phyloP scores from a whole-genome alignment of 352 stramenopile species.

The Phytophthora sojae region DNA sequence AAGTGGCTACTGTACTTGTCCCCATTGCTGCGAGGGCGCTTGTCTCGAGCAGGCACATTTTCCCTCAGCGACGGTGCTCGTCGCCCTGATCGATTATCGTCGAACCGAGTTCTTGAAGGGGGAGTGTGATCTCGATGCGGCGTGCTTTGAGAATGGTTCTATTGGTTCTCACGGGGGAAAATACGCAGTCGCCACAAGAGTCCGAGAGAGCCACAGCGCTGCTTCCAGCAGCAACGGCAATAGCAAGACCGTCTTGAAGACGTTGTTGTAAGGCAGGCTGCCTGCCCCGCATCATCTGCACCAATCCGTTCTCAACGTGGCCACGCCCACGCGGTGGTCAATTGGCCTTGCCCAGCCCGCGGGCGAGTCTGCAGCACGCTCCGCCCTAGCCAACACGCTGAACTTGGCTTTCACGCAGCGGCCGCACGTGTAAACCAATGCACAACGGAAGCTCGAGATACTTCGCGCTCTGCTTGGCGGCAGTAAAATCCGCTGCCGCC shows the following conservation, averaged over 20 bases:
- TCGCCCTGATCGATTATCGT: neutral
- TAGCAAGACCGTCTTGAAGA: neutral
- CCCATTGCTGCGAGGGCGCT: neutral
- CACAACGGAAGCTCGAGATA: conserved; percentile 1
- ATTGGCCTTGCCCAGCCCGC: neutral
- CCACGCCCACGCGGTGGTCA: conserved; percentile 6
- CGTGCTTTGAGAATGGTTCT: no score
- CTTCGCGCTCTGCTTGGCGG: conserved; percentile 9
- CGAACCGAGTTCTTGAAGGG: neutral
- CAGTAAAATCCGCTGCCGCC: conserved; percentile 10
- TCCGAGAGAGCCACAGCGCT: neutral
- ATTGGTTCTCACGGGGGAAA: no score
- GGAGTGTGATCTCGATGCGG: neutral
- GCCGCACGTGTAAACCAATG: neutral
- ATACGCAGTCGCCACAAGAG: no score
- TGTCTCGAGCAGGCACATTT: neutral
- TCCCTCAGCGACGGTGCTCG: neutral
- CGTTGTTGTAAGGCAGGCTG: neutral
- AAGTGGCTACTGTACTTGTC: neutral
- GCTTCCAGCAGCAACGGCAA: neutral
- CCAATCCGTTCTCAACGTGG: conserved; percentile 4
- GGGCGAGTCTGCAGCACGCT: conserved; percentile 5
- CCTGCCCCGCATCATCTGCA: conserved; percentile 13
- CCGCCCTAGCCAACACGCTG: conserved; percentile 4
- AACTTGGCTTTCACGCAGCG: neutral